Evolutionary conservation across 345 rosid species (phyloP).

Genomic region (Arabidopsis arenosa): DNA sequence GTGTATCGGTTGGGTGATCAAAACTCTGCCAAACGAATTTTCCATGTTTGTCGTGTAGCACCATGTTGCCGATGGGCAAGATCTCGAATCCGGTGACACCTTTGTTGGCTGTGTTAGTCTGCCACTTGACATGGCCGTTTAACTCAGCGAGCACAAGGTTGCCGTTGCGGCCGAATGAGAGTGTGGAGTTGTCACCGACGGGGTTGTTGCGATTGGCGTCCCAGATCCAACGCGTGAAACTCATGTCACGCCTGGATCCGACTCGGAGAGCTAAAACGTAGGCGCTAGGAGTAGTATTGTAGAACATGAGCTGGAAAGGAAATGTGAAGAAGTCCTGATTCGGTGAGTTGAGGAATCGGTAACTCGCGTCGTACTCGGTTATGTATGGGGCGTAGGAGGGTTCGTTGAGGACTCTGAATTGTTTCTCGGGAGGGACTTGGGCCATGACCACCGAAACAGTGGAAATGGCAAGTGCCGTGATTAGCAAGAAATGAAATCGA

Average conservation of each 20-base stretch:
- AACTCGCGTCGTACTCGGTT: not conserved
- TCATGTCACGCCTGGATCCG: constrained; percentile 45
- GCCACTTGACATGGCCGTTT: constrained; percentile 68
- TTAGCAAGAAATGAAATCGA: not conserved
- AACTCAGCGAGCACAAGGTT: constrained; percentile 63
- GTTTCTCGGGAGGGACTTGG: constrained; percentile 6
- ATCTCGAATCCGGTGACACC: constrained; percentile 58
- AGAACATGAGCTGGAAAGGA: constrained; percentile 38
- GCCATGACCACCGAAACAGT: not conserved
- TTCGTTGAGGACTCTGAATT: constrained; percentile 2
- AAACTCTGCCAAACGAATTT: constrained; percentile 68
- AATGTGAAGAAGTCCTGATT: not conserved
- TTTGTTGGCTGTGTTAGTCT: constrained; percentile 65
- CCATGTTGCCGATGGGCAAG: constrained; percentile 64
- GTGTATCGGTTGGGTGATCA: constrained; percentile 65
- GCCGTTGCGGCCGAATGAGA: constrained; percentile 54
- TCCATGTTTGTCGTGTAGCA: constrained; percentile 54
- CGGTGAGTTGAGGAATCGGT: not conserved
- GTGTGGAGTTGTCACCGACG: constrained; percentile 54
- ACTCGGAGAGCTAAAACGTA: constrained; percentile 56
- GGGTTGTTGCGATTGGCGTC: constrained; percentile 71
- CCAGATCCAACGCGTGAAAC: constrained; percentile 59
- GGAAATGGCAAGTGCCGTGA: not conserved
- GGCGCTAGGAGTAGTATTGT: constrained; percentile 66
- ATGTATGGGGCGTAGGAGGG: not conserved